Percentiles rank a stretch among this genome's conserved stretches.
phyloP scores from a whole-genome alignment of 192 early-diverging fungal genomes.

The Mortierella alpina region DNA sequence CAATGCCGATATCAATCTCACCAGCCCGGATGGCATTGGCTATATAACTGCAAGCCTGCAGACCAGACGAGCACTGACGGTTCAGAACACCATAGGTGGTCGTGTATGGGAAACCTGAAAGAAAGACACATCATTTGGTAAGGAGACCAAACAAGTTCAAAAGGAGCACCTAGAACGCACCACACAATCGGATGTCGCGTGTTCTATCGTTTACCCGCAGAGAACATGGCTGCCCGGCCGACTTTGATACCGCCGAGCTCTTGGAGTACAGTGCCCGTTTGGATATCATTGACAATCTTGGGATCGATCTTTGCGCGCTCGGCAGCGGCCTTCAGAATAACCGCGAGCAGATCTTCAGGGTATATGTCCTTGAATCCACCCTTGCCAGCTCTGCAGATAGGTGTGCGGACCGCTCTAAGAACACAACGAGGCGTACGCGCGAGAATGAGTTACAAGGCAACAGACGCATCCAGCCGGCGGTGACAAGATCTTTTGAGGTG shows the following conservation, averaged over 20 bases:
- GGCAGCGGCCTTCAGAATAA: conserved; percentile 79
- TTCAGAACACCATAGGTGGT: conserved; percentile 88
- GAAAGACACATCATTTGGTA: background rate
- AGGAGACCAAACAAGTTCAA: background rate
- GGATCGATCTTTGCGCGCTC: conserved; percentile 87
- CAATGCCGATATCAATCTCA: conserved; percentile 92
- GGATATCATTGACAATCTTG: conserved; percentile 89
- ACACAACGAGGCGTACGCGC: background rate
- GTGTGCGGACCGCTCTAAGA: conserved; percentile 79
- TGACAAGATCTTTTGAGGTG: background rate
- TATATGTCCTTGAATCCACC: conserved; percentile 94
- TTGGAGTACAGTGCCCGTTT: conserved; percentile 93
- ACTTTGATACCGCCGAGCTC: conserved; percentile 90
- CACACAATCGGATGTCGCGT: background rate
- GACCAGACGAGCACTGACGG: conserved; percentile 93
- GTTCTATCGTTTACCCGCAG: conserved; percentile 68
- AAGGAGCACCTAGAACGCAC: background rate
- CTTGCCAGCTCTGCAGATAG: conserved; percentile 90
- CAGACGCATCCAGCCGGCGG: too few relatives aligned
- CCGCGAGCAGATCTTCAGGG: conserved; percentile 65
- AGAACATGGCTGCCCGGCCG: conserved; percentile 91
- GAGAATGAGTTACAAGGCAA: background rate
- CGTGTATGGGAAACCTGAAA: conserved; percentile 77
- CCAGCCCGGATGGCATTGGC: conserved; percentile 91
- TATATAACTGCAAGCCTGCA: conserved; percentile 89